phyloP scores from a whole-genome alignment of 1,284 basidiomycete species.

The Ganoderma lucidum region DNA sequence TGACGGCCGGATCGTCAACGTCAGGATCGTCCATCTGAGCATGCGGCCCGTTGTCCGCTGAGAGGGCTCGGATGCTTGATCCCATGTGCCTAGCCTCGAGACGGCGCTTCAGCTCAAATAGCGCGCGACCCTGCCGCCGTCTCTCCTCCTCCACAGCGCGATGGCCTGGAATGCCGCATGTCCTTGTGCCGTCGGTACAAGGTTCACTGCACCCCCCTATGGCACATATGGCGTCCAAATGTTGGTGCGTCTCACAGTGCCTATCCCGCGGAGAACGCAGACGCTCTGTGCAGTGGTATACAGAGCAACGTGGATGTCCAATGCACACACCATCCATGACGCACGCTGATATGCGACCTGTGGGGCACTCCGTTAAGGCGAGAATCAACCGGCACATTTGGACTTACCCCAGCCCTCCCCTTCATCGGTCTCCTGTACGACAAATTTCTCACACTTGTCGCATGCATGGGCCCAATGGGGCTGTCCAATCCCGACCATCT shows the following conservation, averaged over 20 bases:
- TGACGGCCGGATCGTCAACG: neutral
- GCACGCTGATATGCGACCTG: slow-evolving; percentile 23
- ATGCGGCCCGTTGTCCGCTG: neutral
- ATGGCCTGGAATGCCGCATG: neutral
- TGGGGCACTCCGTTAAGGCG: neutral
- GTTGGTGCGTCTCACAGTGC: slow-evolving; percentile 13
- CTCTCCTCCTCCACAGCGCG: neutral
- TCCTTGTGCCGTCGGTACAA: neutral
- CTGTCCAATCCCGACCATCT: slow-evolving; percentile 5
- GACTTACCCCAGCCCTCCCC: too few species aligned
- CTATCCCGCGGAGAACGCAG: slow-evolving; percentile 28
- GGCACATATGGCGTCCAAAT: neutral
- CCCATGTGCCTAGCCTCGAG: neutral
- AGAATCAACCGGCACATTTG: neutral
- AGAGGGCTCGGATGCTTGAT: neutral
- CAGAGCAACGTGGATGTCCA: slow-evolving; percentile 43
- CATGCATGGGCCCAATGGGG: slow-evolving; percentile 34
- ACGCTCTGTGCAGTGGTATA: slow-evolving; percentile 32
- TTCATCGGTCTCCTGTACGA: too few species aligned
- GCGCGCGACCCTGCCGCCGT: neutral
- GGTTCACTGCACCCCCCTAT: neutral
- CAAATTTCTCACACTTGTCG: slow-evolving; percentile 22
- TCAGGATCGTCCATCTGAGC: neutral
- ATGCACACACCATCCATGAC: slow-evolving; percentile 44
- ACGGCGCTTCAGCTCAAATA: neutral